Conservation (phyloP, 2,329 filamentous ascomycete species). For the Aspergillus brasiliensis region DNA sequence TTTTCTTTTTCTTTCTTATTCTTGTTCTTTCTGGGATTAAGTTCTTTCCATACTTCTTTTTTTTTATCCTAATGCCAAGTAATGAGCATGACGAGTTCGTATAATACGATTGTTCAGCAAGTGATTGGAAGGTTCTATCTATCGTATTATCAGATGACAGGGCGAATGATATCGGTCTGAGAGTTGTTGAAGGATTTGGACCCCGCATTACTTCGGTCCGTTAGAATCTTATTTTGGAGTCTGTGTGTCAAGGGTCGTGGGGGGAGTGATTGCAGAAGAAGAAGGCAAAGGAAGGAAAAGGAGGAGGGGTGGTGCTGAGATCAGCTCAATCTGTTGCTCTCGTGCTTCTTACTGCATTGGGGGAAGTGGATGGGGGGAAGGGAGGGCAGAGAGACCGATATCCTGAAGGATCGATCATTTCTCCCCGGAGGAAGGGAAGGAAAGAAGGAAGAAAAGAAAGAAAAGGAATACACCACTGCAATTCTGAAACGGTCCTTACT, state of each 20-base stretch:
- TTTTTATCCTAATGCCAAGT: too few relatives aligned
- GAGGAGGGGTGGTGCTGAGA: too few relatives aligned
- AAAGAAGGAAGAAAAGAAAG: background rate
- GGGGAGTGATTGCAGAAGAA: too few relatives aligned
- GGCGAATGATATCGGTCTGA: background rate
- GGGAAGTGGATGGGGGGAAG: background rate
- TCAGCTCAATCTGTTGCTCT: too few relatives aligned
- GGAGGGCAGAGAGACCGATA: background rate
- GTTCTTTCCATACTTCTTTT: too few relatives aligned
- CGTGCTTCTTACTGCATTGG: too few relatives aligned
- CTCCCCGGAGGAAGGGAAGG: background rate
- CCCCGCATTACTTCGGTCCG: background rate
- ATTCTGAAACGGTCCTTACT: slow-evolving; percentile 1
- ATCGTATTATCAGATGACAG: background rate
- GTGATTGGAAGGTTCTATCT: background rate
- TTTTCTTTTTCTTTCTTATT: too few relatives aligned
- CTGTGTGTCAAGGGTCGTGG: background rate
- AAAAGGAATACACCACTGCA: background rate
- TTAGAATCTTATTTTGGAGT: slow-evolving; percentile 2
- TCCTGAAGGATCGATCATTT: background rate
- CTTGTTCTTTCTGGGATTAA: too few relatives aligned
- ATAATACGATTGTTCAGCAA: too few relatives aligned
- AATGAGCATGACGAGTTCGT: too few relatives aligned
- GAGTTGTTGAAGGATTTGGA: background rate
- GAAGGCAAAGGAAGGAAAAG: background rate